These are phyloP conservation scores for Metarhizium album DNA, from an alignment of 2,329 filamentous ascomycete species.

Conservation along the genomic window DNA sequence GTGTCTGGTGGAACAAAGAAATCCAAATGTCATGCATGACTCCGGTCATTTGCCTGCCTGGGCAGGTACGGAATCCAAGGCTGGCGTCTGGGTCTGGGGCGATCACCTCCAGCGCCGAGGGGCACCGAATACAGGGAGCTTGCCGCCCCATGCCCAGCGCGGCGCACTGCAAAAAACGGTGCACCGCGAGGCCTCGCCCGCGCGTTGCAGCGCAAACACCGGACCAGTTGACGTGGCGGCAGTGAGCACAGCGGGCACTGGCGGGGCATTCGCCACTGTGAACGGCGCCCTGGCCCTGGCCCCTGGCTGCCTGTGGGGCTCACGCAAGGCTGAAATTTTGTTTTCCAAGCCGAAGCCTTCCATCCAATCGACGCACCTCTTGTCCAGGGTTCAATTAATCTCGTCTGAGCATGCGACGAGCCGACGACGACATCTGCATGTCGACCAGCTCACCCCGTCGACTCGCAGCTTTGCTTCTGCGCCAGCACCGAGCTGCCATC, in stretches of 20 bases:
- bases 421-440: not conserved
- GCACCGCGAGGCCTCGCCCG: too few species aligned
- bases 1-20: too few species aligned
- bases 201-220: not conserved
- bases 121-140: too few species aligned
- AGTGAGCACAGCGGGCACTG: not conserved
- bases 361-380: not conserved
- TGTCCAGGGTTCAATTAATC: not conserved
- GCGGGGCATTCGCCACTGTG: not conserved
- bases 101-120: too few species aligned
- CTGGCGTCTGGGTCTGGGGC: too few species aligned
- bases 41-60: not conserved
- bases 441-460: not conserved
- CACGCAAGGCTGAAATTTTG: slow-evolving; percentile 15
- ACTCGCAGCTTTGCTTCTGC: not conserved
- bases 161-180: not conserved
- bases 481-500: not conserved
- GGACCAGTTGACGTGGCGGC: too few species aligned
- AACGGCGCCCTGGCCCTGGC: not conserved
- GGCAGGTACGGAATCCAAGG: too few species aligned
- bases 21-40: too few species aligned
- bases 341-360: not conserved
- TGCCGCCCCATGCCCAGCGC: too few species aligned
- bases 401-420: not conserved
- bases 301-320: slow-evolving; percentile 5